phyloP scores from a whole-genome alignment of 2,329 filamentous ascomycete genomes.

The Aureobasidium subglaciale region DNA sequence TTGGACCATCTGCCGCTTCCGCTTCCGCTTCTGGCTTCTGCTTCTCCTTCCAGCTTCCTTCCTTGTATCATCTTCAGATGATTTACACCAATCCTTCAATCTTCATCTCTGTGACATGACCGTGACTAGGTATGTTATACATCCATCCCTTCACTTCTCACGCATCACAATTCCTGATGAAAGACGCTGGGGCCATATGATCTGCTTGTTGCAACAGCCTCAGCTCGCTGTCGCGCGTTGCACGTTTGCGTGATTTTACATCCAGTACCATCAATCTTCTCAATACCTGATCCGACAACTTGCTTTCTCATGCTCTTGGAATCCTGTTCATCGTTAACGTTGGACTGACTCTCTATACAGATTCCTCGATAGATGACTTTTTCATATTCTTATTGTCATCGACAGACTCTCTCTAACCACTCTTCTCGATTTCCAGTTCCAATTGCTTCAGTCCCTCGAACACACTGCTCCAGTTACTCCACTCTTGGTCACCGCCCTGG shows the following conservation, averaged over 20 bases:
- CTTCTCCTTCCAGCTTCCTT: not conserved
- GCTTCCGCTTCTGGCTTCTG: not conserved
- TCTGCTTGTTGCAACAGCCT: conserved; percentile 12
- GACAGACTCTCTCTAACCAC: not conserved
- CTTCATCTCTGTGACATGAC: not conserved
- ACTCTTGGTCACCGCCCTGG: conserved; percentile 50
- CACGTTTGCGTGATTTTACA: conserved; percentile 16
- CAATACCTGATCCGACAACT: conserved; percentile 4
- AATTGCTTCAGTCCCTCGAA: conserved; percentile 40
- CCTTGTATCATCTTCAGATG: not conserved
- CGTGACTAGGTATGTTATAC: not conserved
- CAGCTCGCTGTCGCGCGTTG: conserved; percentile 12
- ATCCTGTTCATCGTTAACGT: not conserved
- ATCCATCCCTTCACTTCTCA: not conserved
- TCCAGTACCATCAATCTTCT: conserved; percentile 18
- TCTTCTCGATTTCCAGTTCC: conserved; percentile 27
- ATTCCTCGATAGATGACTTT: not conserved
- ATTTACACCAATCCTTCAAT: no score
- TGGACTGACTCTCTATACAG: not conserved
- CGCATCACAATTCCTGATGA: conserved; percentile 10
- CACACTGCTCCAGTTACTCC: conserved; percentile 46
- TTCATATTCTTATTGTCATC: not conserved
- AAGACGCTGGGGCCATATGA: conserved; percentile 20
- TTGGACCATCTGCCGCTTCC: not conserved
- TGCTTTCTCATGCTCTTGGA: not conserved